Percentiles rank a stretch among this genome's conserved stretches.
phyloP scores from a whole-genome alignment of 2,329 filamentous ascomycete species.

The Pseudogymnoascus verrucosus region DNA sequence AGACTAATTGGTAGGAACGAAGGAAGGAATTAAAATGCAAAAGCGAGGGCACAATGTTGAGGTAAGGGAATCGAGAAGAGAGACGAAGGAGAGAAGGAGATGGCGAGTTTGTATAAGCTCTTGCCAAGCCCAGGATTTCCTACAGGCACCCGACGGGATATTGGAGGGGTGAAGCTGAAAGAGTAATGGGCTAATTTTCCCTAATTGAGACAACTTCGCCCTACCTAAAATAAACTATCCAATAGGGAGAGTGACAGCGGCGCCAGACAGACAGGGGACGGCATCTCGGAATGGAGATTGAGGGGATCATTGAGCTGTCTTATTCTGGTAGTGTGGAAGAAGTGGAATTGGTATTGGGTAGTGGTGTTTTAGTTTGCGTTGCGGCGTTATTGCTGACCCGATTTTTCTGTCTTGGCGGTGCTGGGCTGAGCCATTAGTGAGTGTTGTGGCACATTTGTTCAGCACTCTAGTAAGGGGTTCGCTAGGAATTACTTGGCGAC shows the following conservation, averaged over 20 bases:
- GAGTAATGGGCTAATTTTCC: neutral
- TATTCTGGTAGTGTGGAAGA: neutral
- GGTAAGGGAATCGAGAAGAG: neutral
- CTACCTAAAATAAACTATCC: neutral
- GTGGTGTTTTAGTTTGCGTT: slow-evolving; percentile 1
- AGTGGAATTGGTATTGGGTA: neutral
- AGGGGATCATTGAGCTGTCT: neutral
- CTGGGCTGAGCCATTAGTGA: neutral
- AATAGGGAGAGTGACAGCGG: neutral
- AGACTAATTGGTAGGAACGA: neutral
- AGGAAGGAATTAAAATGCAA: slow-evolving; percentile 1
- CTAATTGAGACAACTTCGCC: neutral
- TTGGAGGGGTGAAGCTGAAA: slow-evolving; percentile 1
- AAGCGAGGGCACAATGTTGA: neutral
- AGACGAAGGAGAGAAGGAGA: neutral
- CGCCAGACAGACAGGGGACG: neutral
- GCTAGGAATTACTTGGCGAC: neutral
- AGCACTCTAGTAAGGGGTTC: neutral
- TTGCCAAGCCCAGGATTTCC: neutral
- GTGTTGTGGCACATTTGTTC: neutral
- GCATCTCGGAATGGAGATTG: neutral
- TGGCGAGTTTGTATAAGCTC: neutral
- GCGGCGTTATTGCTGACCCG: slow-evolving; percentile 2
- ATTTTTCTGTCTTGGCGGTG: neutral
- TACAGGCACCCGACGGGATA: neutral